Evolutionary conservation across 441 rosid genomes (phyloP), one percentile per base, ranked within the genome.

Genomic region (Biscutella auriculata): DNA sequence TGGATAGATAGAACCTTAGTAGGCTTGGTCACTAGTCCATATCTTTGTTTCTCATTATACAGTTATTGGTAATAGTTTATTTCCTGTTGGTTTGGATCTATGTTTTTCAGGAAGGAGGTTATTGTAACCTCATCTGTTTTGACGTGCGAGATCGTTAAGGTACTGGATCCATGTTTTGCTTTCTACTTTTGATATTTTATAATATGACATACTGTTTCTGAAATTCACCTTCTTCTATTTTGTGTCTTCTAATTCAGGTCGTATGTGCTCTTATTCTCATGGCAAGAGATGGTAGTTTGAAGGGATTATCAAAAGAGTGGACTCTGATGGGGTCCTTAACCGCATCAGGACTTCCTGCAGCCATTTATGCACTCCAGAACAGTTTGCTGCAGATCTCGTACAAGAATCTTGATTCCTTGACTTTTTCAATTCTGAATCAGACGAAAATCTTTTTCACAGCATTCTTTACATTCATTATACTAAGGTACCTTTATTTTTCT

Each of bases 361-460:
- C 93, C 33, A 82, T 93, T 29, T 93, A 89, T 55, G 99, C 99
- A 1, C 67, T 93, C 51, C 97, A 93, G 68, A 93, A 93, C 73
- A 93, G 99, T 72, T 79, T 93, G 87, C 79, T 93, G 75, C 99
- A 89, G 85, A 87, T 93, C 67, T 89, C 99, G 21, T 93, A 93
- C 80, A 77, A 76, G 77, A 89, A 76, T 75, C 97, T 93, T 33
- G 99, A 89, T 73, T 93, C 97, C 19, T 81, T 93, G 57, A 85
- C 99, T 0, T 93, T 93, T 75, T 87, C 99, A 4, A 82, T 93
- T 39, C 74, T 93, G 66, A 93, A 89, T 77, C 99, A 93, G 82
- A 93, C 96, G 5, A 93, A 93, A 65, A 83, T 93, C 60, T 73
- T 93, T 48, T 93, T 85, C 75, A 89, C 99, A 36, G 99, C 99